phyloP scores from a whole-genome alignment of 257 asterid species.

The Solanum corneliomulleri region DNA sequence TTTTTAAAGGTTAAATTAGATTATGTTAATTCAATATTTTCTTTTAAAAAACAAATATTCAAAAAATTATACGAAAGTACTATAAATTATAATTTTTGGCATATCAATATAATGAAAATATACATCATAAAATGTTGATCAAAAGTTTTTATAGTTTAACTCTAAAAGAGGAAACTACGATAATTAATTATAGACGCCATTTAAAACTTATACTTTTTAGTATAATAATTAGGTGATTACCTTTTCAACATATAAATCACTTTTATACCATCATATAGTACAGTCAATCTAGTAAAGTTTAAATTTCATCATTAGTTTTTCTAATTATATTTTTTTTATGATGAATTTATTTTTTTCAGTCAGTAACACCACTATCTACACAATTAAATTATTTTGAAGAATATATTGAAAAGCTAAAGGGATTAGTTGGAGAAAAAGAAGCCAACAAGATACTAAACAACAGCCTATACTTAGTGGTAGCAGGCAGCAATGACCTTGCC shows the following conservation, averaged over 20 bases:
- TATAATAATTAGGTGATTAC: not conserved
- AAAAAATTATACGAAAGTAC: too few species aligned
- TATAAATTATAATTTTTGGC: too few species aligned
- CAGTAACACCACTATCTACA: not conserved
- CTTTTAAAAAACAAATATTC: too few species aligned
- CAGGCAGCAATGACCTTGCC: conserved; percentile 24
- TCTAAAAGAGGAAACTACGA: fast-evolving
- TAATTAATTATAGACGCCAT: too few species aligned
- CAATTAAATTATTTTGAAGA: conserved; percentile 21
- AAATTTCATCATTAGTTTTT: not conserved
- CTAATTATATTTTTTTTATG: not conserved
- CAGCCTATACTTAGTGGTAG: conserved; percentile 12
- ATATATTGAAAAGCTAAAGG: conserved; percentile 12
- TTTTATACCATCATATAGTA: not conserved
- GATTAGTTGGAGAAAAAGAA: conserved; percentile 16
- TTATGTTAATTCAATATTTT: too few species aligned
- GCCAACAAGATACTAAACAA: not conserved
- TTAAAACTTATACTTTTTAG: not conserved
- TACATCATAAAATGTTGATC: too few species aligned
- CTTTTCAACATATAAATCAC: not conserved
- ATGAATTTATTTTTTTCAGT: conserved; percentile 2
- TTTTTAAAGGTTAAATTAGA: too few species aligned
- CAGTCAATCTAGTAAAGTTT: not conserved
- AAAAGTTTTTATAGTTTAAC: too few species aligned
- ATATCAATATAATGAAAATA: too few species aligned